Base-by-base conservation (phyloP, 352 stramenopile species). In the Globisporangium acanthophoron region DNA sequence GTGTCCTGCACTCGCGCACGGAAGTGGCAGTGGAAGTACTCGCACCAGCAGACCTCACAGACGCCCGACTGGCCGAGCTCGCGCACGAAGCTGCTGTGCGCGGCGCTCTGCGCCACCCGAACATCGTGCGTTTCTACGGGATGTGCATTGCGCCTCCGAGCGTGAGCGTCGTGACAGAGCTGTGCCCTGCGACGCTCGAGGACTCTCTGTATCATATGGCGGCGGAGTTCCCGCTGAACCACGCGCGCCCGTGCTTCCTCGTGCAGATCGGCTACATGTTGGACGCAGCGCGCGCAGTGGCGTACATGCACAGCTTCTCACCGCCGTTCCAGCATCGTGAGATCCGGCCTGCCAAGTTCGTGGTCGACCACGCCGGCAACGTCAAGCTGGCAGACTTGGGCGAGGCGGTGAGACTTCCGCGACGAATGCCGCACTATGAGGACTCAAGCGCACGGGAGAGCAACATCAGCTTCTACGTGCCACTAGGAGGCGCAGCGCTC, bases 311-410 rank as follows among this genome's bases (percentile, higher is more conserved):
- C 51, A 86, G 71, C 47, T 88, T 88, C 47, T 70, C 67, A 5
- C 78, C 76, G 5, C 66, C 78, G 8, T 82, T 90, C 35, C 44
- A 89, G 27, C 80, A 90, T 20, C 78, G 74, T 11, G 78, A 89
- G 24, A 74, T 89, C 24, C 81, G 82, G 27, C 76, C 80, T 8
- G 58, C 65, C 8, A 90, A 89, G 47, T 89, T 87, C 48, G 65
- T 89, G 9, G 57, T 90, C 0, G 78, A 87, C 55, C 52, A 51
- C 0, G 52, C 71, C 7, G 71, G 67, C 54, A 81, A 71, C 24
- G 67, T 85, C 61, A 89, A 88, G 41, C 68, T 89, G 48, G 82
- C 79, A 1, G 79, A 89, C 46, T 89, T 89, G 56, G 78, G 79
- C 7, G 78, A 88, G 20, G 82, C 78, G 0, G 58, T 71, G 15